Percentiles rank a stretch among this genome's conserved stretches.
phyloP scores from a whole-genome alignment of 768 basidiomycete genomes.

The Amyloporia xantha region DNA sequence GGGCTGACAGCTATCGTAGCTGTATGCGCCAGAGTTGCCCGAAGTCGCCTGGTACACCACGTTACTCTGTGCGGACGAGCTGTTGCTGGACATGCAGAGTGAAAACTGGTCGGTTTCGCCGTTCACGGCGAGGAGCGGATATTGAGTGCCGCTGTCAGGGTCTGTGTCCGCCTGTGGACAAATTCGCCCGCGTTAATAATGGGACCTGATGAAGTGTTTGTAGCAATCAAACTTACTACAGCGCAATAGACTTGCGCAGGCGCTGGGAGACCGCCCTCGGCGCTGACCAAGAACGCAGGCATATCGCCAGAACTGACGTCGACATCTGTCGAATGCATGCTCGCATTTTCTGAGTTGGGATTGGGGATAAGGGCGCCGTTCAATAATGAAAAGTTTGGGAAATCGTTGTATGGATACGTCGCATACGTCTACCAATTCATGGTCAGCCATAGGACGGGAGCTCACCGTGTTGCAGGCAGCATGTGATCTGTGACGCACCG shows the following conservation, averaged over 20 bases:
- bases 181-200: too few species aligned
- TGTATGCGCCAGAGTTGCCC: slow-evolving; percentile 11
- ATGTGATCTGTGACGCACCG: slow-evolving; percentile 26
- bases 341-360: slow-evolving; percentile 22
- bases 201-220: background rate
- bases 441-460: too few species aligned
- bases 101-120: slow-evolving; percentile 14
- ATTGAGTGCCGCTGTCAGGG: background rate
- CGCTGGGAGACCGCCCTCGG: slow-evolving; percentile 17
- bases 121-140: slow-evolving; percentile 13
- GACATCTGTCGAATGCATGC: slow-evolving; percentile 34
- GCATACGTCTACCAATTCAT: slow-evolving; percentile 46
- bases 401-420: slow-evolving; percentile 45
- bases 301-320: slow-evolving; percentile 23
- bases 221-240: slow-evolving; percentile 24
- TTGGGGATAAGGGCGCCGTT: slow-evolving; percentile 34
- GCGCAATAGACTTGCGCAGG: slow-evolving; percentile 32
- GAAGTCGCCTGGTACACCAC: slow-evolving; percentile 18
- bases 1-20: slow-evolving; percentile 16
- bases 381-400: slow-evolving; percentile 32
- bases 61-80: background rate
- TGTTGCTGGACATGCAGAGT: slow-evolving; percentile 7
- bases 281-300: slow-evolving; percentile 32
- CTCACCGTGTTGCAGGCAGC: background rate
- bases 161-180: slow-evolving; percentile 10